Conservation (phyloP, 345 rosid species). For the Excoecaria cochinchinensis region DNA sequence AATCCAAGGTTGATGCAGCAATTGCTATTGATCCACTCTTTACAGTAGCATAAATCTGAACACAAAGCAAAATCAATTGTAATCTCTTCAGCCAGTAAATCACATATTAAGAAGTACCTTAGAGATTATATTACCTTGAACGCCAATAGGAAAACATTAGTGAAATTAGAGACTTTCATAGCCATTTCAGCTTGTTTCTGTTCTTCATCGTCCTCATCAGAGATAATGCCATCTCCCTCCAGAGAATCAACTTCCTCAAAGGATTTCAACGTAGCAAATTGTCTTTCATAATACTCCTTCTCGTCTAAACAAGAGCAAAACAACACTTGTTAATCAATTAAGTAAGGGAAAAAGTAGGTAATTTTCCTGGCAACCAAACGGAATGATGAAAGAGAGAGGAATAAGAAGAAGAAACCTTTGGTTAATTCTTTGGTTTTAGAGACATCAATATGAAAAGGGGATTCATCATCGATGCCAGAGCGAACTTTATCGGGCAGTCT, state of each 20-base stretch:
- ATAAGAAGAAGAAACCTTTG: slow-evolving; percentile 32
- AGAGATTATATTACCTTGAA: slow-evolving; percentile 49
- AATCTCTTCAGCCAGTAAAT: background rate
- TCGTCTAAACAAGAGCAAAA: slow-evolving; percentile 42
- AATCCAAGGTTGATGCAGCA: slow-evolving; percentile 95
- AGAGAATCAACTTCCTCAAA: slow-evolving; percentile 73
- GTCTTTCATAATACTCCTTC: slow-evolving; percentile 71
- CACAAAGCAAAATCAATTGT: background rate
- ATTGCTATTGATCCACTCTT: slow-evolving; percentile 91
- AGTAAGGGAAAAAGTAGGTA: background rate
- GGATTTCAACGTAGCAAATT: slow-evolving; percentile 65
- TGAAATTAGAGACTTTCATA: slow-evolving; percentile 75
- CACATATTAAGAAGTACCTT: background rate
- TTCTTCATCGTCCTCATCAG: slow-evolving; percentile 39
- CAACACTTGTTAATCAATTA: too few species aligned
- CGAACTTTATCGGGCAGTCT: slow-evolving; percentile 66
- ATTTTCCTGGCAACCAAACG: slow-evolving; percentile 24
- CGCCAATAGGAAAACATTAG: slow-evolving; percentile 65
- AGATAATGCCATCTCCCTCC: slow-evolving; percentile 19
- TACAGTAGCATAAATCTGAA: slow-evolving; percentile 76
- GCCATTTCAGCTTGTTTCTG: slow-evolving; percentile 59
- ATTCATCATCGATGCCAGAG: slow-evolving; percentile 47
- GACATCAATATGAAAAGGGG: slow-evolving; percentile 49
- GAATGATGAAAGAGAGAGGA: background rate
- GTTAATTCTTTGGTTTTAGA: slow-evolving; percentile 49